A percentile compares a stretch with the other conserved stretches of the same genome.
These are phyloP conservation scores for Ulmus americana DNA, from an alignment of 331 rosid species.

Conservation along the genomic window DNA sequence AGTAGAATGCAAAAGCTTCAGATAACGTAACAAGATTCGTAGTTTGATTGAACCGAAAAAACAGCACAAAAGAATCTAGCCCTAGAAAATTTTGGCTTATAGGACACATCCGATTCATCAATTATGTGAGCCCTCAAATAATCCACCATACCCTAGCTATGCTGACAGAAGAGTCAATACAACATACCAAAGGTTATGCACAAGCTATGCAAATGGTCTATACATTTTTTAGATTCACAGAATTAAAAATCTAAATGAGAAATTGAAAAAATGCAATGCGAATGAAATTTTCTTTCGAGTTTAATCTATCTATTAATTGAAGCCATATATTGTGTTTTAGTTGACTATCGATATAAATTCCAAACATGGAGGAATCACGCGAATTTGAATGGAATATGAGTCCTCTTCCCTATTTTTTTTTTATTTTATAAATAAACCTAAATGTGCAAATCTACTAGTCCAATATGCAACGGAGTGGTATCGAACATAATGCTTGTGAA, in stretches of 20 bases:
- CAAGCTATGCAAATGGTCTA: not conserved
- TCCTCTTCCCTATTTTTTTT: not conserved
- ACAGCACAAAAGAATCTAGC: not conserved
- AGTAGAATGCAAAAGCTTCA: not conserved
- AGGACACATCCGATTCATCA: not conserved
- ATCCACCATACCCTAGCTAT: not conserved
- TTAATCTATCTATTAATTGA: too few species aligned
- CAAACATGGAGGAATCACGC: not conserved
- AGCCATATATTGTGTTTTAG: too few species aligned
- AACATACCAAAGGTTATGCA: not conserved
- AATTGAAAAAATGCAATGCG: too few species aligned
- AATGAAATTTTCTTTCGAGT: too few species aligned
- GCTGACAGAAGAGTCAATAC: not conserved
- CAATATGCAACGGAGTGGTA: not conserved
- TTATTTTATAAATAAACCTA: not conserved
- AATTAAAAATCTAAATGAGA: too few species aligned
- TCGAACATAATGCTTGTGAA: not conserved
- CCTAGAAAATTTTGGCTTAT: not conserved
- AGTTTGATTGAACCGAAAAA: not conserved
- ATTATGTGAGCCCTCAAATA: not conserved
- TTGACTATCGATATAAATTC: too few species aligned
- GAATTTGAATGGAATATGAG: not conserved
- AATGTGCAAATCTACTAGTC: not conserved
- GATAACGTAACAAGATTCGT: not conserved
- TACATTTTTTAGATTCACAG: too few species aligned